Conservation (phyloP, 208 protist genomes). For the Trypanosoma vivax region DNA sequence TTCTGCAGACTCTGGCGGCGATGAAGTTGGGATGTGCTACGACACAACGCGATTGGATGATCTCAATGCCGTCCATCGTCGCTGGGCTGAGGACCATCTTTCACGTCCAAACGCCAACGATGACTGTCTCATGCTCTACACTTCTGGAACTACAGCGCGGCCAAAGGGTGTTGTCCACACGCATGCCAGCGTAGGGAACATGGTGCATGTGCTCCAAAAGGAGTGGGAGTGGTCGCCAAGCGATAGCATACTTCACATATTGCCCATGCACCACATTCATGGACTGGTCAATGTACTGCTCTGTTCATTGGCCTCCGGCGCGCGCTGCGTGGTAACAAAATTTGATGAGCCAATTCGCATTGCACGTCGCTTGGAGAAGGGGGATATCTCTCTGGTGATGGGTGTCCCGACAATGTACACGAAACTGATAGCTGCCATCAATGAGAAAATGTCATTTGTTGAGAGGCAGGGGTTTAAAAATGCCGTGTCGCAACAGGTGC, state of each 20-base stretch:
- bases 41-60: conserved; percentile 41
- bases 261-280: conserved; percentile 97
- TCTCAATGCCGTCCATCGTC: conserved; percentile 62
- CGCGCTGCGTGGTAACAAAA: conserved; percentile 67
- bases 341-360: conserved; percentile 69
- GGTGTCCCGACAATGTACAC: conserved; percentile 97
- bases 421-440: conserved; percentile 71
- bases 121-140: conserved; percentile 92
- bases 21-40: conserved; percentile 39
- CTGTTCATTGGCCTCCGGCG: conserved; percentile 81
- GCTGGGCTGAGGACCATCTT: conserved; percentile 34
- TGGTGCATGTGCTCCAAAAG: conserved; percentile 68
- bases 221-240: conserved; percentile 88
- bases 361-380: conserved; percentile 40
- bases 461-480: conserved; percentile 46
- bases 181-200: conserved; percentile 77
- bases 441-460: conserved; percentile 29
- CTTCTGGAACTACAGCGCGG: conserved; percentile 90
- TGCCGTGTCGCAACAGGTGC: conserved; percentile 38
- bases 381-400: conserved; percentile 93
- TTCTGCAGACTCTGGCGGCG: conserved; percentile 1
- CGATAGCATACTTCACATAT: conserved; percentile 88
- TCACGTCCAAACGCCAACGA: conserved; percentile 43
- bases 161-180: conserved; percentile 93
- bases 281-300: conserved; percentile 92